Conservation (phyloP, 2,329 filamentous ascomycete genomes). For the Pyricularia pennisetigena region DNA sequence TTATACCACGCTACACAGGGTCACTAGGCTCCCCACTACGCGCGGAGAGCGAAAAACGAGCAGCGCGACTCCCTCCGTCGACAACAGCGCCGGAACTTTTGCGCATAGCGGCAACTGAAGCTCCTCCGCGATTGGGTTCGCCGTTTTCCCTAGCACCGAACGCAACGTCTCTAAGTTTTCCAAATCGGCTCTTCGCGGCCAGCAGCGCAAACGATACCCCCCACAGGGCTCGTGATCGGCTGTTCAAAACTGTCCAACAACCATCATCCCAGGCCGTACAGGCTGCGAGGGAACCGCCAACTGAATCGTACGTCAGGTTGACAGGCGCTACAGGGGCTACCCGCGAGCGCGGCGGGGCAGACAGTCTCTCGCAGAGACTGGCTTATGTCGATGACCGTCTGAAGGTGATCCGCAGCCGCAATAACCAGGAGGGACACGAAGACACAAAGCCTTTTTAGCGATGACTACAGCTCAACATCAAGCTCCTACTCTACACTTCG, state of each 20-base stretch:
- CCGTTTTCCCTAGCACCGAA: slow-evolving; percentile 37
- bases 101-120: background rate
- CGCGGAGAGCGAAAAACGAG: background rate
- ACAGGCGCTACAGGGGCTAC: background rate
- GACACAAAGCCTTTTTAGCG: background rate
- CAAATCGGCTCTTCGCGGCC: slow-evolving; percentile 36
- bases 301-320: slow-evolving; percentile 8
- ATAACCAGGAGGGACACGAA: slow-evolving; percentile 9
- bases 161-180: slow-evolving; percentile 47
- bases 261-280: background rate
- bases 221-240: slow-evolving; percentile 26
- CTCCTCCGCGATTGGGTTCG: slow-evolving; percentile 43
- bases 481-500: background rate
- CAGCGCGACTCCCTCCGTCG: background rate
- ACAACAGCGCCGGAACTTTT: background rate
- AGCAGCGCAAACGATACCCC: background rate
- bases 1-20: slow-evolving; percentile 27
- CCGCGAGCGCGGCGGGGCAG: slow-evolving; percentile 17
- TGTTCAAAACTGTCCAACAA: slow-evolving; percentile 46
- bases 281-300: slow-evolving; percentile 10
- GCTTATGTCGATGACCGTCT: slow-evolving; percentile 50
- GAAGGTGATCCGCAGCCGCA: slow-evolving; percentile 39
- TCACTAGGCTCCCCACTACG: slow-evolving; percentile 6
- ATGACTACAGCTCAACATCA: background rate
- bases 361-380: slow-evolving; percentile 39